A percentile compares a stretch with the other conserved stretches of the same genome.
Conservation (phyloP, 2,329 filamentous ascomycete species). For the Alternaria sp. region DNA sequence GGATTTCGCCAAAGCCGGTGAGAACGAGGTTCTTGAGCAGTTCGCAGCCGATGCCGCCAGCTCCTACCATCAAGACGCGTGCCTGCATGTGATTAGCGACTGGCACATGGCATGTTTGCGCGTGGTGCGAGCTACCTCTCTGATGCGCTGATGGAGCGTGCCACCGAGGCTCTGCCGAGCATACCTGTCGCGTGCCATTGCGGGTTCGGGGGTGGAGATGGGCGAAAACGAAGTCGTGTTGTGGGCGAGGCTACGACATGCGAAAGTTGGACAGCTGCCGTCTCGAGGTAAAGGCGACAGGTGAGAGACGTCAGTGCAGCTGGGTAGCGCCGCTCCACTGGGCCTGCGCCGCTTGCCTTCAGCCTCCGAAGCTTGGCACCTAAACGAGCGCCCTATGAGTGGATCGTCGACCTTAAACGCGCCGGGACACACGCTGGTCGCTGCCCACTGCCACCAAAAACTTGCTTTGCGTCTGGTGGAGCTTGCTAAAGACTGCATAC, state of each 20-base stretch:
- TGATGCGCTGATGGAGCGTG: conserved; percentile 69
- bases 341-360: conserved; percentile 17
- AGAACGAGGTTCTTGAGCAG: conserved; percentile 95
- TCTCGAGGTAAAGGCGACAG: conserved; percentile 22
- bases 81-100: conserved; percentile 64
- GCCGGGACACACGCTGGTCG: conserved; percentile 6
- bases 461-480: conserved; percentile 1
- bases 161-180: conserved; percentile 68
- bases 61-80: conserved; percentile 90
- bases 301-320: conserved; percentile 38
- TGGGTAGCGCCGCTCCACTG: conserved; percentile 25
- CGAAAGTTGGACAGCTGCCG: conserved; percentile 18
- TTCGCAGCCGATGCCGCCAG: conserved; percentile 97
- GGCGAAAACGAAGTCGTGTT: conserved; percentile 16
- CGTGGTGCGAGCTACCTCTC: conserved; percentile 63
- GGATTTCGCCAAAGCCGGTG: conserved; percentile 88
- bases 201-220: conserved; percentile 20
- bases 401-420: conserved; percentile 13
- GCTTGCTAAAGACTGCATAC: background rate
- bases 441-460: background rate
- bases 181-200: conserved; percentile 59
- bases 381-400: conserved; percentile 30
- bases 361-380: conserved; percentile 39
- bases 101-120: background rate
- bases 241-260: conserved; percentile 28